phyloP scores from a whole-genome alignment of 1,139 yeast genomes.

The Yamadazyma blattariae region DNA sequence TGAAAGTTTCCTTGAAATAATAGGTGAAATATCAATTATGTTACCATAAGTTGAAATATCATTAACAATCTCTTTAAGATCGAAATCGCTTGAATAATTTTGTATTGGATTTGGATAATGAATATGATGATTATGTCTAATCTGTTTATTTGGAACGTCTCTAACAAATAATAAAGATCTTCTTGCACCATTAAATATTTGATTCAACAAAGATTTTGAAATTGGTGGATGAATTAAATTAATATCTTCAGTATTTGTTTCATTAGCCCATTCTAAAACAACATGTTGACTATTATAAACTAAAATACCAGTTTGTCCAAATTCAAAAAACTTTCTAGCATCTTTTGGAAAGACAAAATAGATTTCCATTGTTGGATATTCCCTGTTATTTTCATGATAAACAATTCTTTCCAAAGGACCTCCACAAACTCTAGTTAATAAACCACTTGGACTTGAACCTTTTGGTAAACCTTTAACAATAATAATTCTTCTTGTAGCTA shows the following conservation, averaged over 20 bases:
- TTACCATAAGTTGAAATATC: slow-evolving; percentile 62
- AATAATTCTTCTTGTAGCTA: slow-evolving; percentile 14
- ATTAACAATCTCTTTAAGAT: slow-evolving; percentile 28
- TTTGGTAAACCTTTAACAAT: slow-evolving; percentile 17
- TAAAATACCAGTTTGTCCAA: slow-evolving; percentile 54
- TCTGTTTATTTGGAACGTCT: slow-evolving; percentile 22
- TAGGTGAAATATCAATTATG: slow-evolving; percentile 62
- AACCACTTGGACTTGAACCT: slow-evolving; percentile 42
- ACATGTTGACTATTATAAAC: slow-evolving; percentile 57
- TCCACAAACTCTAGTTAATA: slow-evolving; percentile 62
- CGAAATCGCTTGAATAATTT: slow-evolving; percentile 29
- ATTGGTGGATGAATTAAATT: slow-evolving; percentile 29
- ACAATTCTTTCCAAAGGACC: slow-evolving; percentile 68
- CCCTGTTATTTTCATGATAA: slow-evolving; percentile 15
- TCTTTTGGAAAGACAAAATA: slow-evolving; percentile 52
- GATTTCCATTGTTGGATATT: slow-evolving; percentile 36
- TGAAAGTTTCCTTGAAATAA: slow-evolving; percentile 63
- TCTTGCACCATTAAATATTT: slow-evolving; percentile 28
- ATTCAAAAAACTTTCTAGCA: slow-evolving; percentile 56
- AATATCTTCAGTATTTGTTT: slow-evolving; percentile 21
- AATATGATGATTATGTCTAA: slow-evolving; percentile 11
- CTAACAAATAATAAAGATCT: slow-evolving; percentile 34
- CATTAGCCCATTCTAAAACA: slow-evolving; percentile 38
- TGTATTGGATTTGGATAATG: slow-evolving; percentile 31
- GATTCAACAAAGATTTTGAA: slow-evolving; percentile 27